A percentile compares a stretch with the other conserved stretches of the same genome.
Evolutionary conservation across 2,329 filamentous ascomycete species (phyloP).

Genomic region (Penicillium oxalicum): DNA sequence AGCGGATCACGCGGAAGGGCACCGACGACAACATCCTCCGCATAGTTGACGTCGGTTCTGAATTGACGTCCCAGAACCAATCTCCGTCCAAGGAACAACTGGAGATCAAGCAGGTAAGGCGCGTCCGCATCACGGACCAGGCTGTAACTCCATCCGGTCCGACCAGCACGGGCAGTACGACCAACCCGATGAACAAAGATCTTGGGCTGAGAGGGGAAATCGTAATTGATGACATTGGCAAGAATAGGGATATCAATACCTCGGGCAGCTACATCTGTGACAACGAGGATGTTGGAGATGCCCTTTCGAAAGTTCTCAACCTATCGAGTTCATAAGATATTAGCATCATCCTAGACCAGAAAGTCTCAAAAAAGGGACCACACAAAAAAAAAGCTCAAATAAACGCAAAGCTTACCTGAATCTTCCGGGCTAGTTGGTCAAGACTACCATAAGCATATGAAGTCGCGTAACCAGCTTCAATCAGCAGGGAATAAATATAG

Average conservation of each 20-base stretch:
- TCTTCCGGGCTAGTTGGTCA: conserved; percentile 86
- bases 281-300: conserved; percentile 81
- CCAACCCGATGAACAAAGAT: conserved; percentile 95
- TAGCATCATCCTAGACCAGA: background rate
- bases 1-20: conserved; percentile 66
- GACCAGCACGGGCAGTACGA: conserved; percentile 87
- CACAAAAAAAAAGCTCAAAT: too few relatives aligned
- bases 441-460: conserved; percentile 93
- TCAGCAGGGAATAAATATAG: conserved; percentile 77
- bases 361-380: too few relatives aligned
- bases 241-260: conserved; percentile 97
- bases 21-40: conserved; percentile 79
- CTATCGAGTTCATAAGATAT: background rate
- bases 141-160: conserved; percentile 91
- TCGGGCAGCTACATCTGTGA: conserved; percentile 92
- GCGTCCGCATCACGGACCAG: conserved; percentile 80
- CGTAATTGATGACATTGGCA: conserved; percentile 97
- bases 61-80: conserved; percentile 67
- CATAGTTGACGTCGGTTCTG: conserved; percentile 59
- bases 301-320: conserved; percentile 84
- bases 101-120: conserved; percentile 87
- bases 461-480: conserved; percentile 73
- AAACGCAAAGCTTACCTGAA: conserved; percentile 47
- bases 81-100: conserved; percentile 85
- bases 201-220: conserved; percentile 94